phyloP scores from a whole-genome alignment of 2,329 filamentous ascomycete genomes.

The Lecanicillium sp. region DNA sequence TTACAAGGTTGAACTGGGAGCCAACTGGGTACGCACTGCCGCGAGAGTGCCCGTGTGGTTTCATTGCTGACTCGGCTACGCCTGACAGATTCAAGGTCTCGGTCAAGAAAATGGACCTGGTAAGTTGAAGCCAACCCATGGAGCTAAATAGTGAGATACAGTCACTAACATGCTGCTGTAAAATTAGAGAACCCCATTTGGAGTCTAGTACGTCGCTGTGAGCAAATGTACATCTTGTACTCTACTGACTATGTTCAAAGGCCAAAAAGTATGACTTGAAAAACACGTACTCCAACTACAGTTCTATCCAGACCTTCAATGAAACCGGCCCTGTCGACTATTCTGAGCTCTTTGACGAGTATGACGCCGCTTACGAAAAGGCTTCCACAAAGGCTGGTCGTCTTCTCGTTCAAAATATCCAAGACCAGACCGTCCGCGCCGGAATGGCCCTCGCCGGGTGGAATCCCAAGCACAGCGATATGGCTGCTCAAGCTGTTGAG shows the following conservation, averaged over 20 bases:
- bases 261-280: constrained; percentile 50
- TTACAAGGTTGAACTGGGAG: constrained; percentile 55
- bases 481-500: constrained; percentile 51
- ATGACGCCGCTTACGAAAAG: constrained; percentile 34
- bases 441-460: constrained; percentile 54
- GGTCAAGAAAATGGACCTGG: constrained; percentile 16
- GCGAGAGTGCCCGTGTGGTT: constrained; percentile 14
- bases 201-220: constrained; percentile 29
- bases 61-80: neutral
- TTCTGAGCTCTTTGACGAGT: constrained; percentile 39
- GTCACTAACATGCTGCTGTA: constrained; percentile 8
- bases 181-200: constrained; percentile 53
- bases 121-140: constrained; percentile 6
- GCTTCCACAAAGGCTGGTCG: constrained; percentile 46
- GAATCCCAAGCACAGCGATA: constrained; percentile 47
- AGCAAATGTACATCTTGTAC: too few species aligned
- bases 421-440: constrained; percentile 52
- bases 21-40: constrained; percentile 57
- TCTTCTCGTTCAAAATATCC: constrained; percentile 50
- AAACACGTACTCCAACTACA: constrained; percentile 52
- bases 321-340: constrained; percentile 47
- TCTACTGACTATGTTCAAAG: constrained; percentile 1
- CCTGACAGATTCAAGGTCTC: constrained; percentile 11
- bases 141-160: neutral
- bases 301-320: constrained; percentile 52